Conservation (phyloP, 305 asterid species). For the Fraxinus velutina region DNA sequence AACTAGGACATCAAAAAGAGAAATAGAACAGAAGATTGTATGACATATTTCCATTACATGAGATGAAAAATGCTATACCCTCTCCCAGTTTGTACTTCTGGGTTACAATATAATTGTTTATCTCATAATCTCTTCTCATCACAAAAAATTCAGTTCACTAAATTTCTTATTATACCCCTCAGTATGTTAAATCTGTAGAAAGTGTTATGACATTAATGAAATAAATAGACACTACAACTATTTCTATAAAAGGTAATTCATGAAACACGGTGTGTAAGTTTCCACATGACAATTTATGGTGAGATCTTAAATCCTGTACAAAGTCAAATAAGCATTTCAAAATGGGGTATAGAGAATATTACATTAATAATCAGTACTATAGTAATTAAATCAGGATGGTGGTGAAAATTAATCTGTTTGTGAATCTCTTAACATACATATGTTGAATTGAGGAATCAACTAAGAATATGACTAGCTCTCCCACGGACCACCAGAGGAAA, state of each 20-base stretch:
- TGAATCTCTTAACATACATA: background rate
- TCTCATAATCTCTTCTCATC: background rate
- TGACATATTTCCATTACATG: background rate
- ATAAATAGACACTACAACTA: background rate
- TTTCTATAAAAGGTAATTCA: background rate
- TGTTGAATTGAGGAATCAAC: background rate
- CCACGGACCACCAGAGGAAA: background rate
- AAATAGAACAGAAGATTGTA: background rate
- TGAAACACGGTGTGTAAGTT: background rate
- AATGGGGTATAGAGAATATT: background rate
- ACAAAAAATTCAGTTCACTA: background rate
- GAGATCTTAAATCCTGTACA: background rate
- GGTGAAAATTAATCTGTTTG: background rate
- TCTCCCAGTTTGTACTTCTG: background rate
- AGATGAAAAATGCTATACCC: background rate
- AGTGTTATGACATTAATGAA: background rate
- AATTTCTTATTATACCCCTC: background rate
- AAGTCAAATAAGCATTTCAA: background rate
- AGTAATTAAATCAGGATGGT: background rate
- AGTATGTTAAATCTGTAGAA: background rate
- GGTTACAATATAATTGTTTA: background rate
- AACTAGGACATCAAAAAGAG: constrained; percentile 2
- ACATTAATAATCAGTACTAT: background rate
- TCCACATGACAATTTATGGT: background rate
- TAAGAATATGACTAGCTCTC: background rate